These are phyloP conservation scores for Podila horticola DNA, from an alignment of 192 early-diverging fungal species.

Conservation along the genomic window DNA sequence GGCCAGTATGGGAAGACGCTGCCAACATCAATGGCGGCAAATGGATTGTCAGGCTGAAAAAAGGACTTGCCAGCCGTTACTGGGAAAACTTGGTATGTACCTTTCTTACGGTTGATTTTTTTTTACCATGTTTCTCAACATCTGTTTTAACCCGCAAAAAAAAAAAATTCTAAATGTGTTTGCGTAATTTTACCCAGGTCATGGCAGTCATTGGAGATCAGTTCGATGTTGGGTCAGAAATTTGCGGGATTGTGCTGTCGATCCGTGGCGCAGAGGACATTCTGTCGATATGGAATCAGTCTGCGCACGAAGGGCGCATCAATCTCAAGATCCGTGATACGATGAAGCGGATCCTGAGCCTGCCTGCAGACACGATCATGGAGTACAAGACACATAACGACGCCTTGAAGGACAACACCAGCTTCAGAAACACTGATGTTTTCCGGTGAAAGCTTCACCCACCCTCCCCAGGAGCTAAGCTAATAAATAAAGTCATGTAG, in stretches of 20 bases:
- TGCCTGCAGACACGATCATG: conserved; percentile 90
- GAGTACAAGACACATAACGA: conserved; percentile 97
- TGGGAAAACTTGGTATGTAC: conserved; percentile 87
- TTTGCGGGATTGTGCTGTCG: conserved; percentile 94
- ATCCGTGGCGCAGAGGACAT: conserved; percentile 95
- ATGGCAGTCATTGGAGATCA: conserved; percentile 92
- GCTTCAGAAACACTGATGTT: conserved; percentile 87
- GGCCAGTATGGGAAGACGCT: conserved; percentile 97
- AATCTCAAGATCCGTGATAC: conserved; percentile 90
- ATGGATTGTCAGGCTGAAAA: conserved; percentile 94
- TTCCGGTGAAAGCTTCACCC: conserved; percentile 60
- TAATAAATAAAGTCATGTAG: no score
- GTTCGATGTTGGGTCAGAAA: conserved; percentile 88
- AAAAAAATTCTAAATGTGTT: conserved; percentile 3
- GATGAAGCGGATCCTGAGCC: conserved; percentile 84
- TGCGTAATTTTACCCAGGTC: conserved; percentile 56
- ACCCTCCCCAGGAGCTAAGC: neutral
- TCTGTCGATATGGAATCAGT: conserved; percentile 93
- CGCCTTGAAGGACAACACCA: conserved; percentile 87
- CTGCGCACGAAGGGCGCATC: conserved; percentile 83
- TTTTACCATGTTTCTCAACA: neutral
- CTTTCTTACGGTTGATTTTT: neutral
- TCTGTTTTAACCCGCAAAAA: neutral
- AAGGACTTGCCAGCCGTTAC: conserved; percentile 90
- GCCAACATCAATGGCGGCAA: conserved; percentile 90